Conservation (phyloP, 2,329 filamentous ascomycete species). For the Hypomyces rosellus region DNA sequence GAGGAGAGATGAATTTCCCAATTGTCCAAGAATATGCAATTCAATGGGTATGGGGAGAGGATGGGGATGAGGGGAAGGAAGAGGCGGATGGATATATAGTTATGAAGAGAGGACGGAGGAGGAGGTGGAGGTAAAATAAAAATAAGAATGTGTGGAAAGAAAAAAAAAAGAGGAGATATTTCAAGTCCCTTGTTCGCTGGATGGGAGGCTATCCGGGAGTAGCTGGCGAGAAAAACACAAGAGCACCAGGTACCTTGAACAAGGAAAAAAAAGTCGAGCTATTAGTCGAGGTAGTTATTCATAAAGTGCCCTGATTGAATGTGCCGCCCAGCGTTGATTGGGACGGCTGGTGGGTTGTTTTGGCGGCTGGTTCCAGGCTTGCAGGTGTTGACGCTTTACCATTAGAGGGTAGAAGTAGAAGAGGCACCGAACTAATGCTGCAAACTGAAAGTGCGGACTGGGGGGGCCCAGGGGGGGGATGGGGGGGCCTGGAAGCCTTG, state of each 20-base stretch:
- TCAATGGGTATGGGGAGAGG: not conserved
- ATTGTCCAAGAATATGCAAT: slow-evolving; percentile 7
- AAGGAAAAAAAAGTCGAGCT: slow-evolving; percentile 6
- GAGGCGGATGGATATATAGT: not conserved
- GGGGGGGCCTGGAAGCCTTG: no score
- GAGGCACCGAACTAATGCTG: no score
- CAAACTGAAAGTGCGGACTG: no score
- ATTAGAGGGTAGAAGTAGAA: no score
- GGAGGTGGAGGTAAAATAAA: not conserved
- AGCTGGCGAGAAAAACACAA: not conserved
- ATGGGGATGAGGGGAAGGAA: not conserved
- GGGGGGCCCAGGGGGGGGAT: no score
- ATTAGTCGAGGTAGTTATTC: slow-evolving; percentile 2
- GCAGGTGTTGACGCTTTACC: not conserved
- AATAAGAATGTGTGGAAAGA: slow-evolving; percentile 4
- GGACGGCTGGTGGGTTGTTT: not conserved
- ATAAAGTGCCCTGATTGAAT: not conserved
- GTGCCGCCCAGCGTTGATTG: not conserved
- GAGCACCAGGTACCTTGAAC: no score
- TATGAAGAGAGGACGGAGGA: not conserved
- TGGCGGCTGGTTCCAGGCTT: not conserved
- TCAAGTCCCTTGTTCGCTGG: slow-evolving; percentile 7
- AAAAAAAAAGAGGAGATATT: slow-evolving; percentile 7
- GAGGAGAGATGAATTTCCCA: not conserved
- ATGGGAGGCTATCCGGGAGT: slow-evolving; percentile 3